phyloP scores from a whole-genome alignment of 495 filamentous ascomycete genomes.

The Penicillium crystallinum region DNA sequence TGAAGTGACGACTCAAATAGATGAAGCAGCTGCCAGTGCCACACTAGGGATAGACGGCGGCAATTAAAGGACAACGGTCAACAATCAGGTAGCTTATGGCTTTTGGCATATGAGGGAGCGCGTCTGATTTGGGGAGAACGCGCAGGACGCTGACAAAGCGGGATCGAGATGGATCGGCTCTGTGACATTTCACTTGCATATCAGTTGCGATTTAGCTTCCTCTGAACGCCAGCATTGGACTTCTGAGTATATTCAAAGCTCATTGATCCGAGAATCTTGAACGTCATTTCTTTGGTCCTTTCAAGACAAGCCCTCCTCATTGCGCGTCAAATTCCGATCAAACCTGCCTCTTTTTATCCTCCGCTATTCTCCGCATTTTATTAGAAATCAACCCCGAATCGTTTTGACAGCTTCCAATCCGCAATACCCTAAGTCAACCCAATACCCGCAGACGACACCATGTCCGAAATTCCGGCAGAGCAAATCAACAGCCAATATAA shows the following conservation, averaged over 20 bases:
- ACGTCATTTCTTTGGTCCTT: neutral
- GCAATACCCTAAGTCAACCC: neutral
- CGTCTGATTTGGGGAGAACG: neutral
- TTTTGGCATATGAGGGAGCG: neutral
- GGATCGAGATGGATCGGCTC: neutral
- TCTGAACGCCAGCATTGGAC: neutral
- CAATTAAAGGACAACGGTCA: neutral
- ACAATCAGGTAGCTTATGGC: neutral
- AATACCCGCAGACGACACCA: neutral
- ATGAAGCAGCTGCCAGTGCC: neutral
- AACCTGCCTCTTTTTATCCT: neutral
- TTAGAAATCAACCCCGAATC: slow-evolving; percentile 22
- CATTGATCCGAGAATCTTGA: neutral
- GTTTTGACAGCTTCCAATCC: neutral
- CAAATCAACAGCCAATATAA: slow-evolving; percentile 7
- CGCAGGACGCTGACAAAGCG: slow-evolving; percentile 4
- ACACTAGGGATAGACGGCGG: too few species aligned
- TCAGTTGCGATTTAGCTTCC: neutral
- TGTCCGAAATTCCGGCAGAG: slow-evolving; percentile 20
- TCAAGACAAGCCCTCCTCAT: neutral
- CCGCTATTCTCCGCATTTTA: slow-evolving; percentile 12
- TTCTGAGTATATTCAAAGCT: neutral
- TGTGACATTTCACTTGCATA: neutral
- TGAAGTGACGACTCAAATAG: neutral
- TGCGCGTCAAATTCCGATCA: neutral